These are phyloP conservation scores for Lichtheimia ornata DNA, from an alignment of 371 early-diverging fungal genomes.

Conservation along the genomic window DNA sequence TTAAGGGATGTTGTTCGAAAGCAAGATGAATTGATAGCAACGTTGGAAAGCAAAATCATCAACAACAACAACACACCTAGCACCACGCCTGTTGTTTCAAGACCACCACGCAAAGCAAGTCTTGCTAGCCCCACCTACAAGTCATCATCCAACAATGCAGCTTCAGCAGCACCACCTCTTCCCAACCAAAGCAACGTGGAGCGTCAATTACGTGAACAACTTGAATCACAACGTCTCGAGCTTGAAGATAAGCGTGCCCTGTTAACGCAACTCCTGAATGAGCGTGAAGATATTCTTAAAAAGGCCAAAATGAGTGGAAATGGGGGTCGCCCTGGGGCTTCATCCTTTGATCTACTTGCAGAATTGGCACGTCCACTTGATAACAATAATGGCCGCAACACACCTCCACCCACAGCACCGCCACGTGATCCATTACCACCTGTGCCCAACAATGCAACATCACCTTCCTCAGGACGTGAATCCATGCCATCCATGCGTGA, in stretches of 20 bases:
- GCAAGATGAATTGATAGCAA: conserved; percentile 43
- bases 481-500: conserved; percentile 14
- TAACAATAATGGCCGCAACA: conserved; percentile 10
- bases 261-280: conserved; percentile 34
- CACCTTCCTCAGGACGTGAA: conserved; percentile 13
- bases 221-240: conserved; percentile 37
- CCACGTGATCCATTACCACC: conserved; percentile 35
- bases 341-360: conserved; percentile 39
- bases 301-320: conserved; percentile 11
- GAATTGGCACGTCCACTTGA: conserved; percentile 19
- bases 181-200: not conserved
- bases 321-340: not conserved
- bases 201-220: conserved; percentile 27
- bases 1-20: conserved; percentile 32
- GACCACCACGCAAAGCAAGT: conserved; percentile 8
- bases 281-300: conserved; percentile 31
- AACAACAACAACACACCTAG: conserved; percentile 3
- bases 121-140: conserved; percentile 11
- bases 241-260: conserved; percentile 41
- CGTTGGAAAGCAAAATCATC: conserved; percentile 30
- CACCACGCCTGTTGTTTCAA: conserved; percentile 9
- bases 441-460: conserved; percentile 13
- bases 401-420: conserved; percentile 29
- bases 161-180: not conserved
- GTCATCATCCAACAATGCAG: not conserved